Evolutionary conservation across 2,329 filamentous ascomycete genomes (phyloP), one percentile per base, ranked within the genome.

Genomic region (Aureobasidium lini): DNA sequence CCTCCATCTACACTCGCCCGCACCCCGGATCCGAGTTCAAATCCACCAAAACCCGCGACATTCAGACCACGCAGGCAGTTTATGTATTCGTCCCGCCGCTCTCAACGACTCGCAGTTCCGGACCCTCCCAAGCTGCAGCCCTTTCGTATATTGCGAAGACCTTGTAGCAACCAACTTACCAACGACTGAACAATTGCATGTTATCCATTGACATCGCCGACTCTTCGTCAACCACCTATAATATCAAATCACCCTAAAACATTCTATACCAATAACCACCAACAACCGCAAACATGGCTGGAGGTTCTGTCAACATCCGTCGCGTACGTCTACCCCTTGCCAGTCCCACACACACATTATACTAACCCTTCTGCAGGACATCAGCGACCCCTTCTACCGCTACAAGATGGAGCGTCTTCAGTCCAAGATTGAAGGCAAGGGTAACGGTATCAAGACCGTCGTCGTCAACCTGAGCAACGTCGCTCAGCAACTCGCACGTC

Each of bases 401-500:
- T 99, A 99, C 87, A 99, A 99, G 86, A 99, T 99, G 94, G 94
- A 97, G 81, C 88, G 86, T 70, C 81, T 99, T 74, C 90, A 95
- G 82, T 96, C 94, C 76, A 99, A 99, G 84, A 95, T 99, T 70
- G 94, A 99, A 80, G 94, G 94, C 79, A 99, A 99, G 79, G 94
- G 94, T 68, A 99, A 99, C 80, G 94, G 94, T 73, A 99, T 99
- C 85, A 99, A 99, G 83, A 99, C 76, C 69, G 94, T 99, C 71
- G 87, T 99, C 69, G 90, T 95, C 83, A 99, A 99, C 78, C 79
- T 99, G 73, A 90, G 86, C 82, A 95, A 89, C 73, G 91, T 99
- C 68, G 92, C 93, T 69, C 82, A 89, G 71, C 95, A 93, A 64
- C 85, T 99, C 68, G 90, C 90, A 70, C 93, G 94, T 69, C 93